Base-by-base conservation (phyloP, 2,329 filamentous ascomycete species). In the Sporothrix sp. region DNA sequence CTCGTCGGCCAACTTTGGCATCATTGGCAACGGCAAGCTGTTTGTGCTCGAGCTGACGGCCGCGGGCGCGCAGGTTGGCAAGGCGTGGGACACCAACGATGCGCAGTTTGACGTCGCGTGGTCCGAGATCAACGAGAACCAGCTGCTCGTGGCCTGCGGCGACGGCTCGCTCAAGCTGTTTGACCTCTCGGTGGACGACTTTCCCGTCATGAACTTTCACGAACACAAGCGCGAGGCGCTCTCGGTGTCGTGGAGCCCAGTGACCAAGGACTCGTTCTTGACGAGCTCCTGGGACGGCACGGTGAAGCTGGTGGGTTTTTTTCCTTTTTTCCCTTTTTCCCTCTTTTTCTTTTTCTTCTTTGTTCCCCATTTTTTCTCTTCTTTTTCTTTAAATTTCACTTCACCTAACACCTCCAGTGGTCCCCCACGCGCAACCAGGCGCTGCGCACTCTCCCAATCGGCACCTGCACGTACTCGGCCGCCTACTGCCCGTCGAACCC, bases 271-370 rank as follows among this genome's bases (percentile, higher is more conserved):
- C 61, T 87, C 81, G 0, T 97, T 98, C 63, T 77, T 89, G 27
- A 94, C 87, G 1, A 89, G 84, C 58, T 95, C 88, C 6, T 98
- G 93, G 93, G 93, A 98, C 62, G 93, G 93, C 45, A 94, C 87
- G 2, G 81, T 97, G 60, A 96, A 96, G 70, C 82, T 98, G n/a
- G n/a, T n/a, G n/a, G n/a, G n/a, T n/a, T n/a, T n/a, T n/a, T n/a
- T n/a, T n/a, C n/a, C n/a, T n/a, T n/a, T n/a, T n/a, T n/a, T n/a
- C n/a, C n/a, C n/a, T n/a, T n/a, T n/a, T n/a, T n/a, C n/a, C n/a
- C n/a, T n/a, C n/a, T n/a, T n/a, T n/a, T n/a, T n/a, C n/a, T n/a
- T n/a, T n/a, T n/a, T n/a, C n/a, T n/a, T n/a, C n/a, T n/a, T n/a
- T n/a, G n/a, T n/a, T n/a, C n/a, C n/a, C n/a, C n/a, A n/a, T n/a